A percentile compares a stretch with the other conserved stretches of the same genome.
phyloP scores from a whole-genome alignment of 352 stramenopile species.

The Hyaloperonospora arabidopsidis region DNA sequence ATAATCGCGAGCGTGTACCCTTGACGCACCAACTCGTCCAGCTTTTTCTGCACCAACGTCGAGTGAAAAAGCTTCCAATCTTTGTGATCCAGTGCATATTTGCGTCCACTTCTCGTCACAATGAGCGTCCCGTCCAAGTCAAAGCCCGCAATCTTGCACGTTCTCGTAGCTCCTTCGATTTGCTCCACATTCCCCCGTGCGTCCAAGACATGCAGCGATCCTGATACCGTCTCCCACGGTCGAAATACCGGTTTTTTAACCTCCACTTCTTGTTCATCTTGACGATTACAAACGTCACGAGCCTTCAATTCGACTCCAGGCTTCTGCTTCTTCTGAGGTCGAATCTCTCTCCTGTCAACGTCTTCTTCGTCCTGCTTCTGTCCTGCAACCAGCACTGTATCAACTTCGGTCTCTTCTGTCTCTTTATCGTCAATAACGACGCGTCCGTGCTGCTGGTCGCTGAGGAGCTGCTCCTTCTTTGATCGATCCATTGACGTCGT shows the following conservation, averaged over 20 bases:
- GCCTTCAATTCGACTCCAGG: slow-evolving; percentile 24
- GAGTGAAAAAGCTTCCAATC: slow-evolving; percentile 80
- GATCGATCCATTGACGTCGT: too few species aligned
- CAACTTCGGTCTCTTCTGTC: slow-evolving; percentile 7
- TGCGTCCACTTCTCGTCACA: slow-evolving; percentile 78
- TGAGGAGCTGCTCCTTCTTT: too few species aligned
- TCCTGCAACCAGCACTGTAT: slow-evolving; percentile 22
- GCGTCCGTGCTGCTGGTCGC: slow-evolving; percentile 25
- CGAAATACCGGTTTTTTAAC: slow-evolving; percentile 4
- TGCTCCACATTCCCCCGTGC: slow-evolving; percentile 19
- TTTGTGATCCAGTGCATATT: slow-evolving; percentile 49
- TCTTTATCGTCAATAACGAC: slow-evolving; percentile 17
- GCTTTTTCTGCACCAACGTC: slow-evolving; percentile 39
- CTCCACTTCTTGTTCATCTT: not conserved
- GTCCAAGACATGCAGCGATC: slow-evolving; percentile 47
- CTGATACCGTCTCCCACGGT: slow-evolving; percentile 37
- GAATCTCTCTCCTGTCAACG: slow-evolving; percentile 13
- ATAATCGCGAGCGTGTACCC: slow-evolving; percentile 62
- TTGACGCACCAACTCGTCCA: slow-evolving; percentile 36
- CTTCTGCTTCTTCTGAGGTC: too few species aligned
- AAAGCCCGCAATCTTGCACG: slow-evolving; percentile 65
- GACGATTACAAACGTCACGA: slow-evolving; percentile 25
- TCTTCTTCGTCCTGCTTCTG: slow-evolving; percentile 3
- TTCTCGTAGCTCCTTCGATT: slow-evolving; percentile 2
- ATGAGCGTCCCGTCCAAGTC: slow-evolving; percentile 81